Percentiles rank a stretch among this genome's conserved stretches.
Conservation (phyloP, 306 rosid genomes). For the Vigna angularis region DNA sequence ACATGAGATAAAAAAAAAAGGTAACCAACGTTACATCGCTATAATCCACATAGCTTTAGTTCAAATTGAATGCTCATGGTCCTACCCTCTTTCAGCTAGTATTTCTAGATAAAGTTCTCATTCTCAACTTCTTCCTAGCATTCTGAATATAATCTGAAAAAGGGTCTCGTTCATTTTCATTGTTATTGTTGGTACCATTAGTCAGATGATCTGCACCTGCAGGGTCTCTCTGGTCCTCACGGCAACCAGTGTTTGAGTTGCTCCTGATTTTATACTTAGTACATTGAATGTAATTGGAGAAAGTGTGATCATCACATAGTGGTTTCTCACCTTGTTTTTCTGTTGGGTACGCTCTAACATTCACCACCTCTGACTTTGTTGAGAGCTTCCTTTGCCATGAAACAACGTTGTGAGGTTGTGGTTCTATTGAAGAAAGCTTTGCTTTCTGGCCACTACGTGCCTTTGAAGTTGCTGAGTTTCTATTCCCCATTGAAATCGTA, state of each 20-base stretch:
- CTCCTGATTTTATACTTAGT: slow-evolving; percentile 40
- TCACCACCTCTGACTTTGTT: background rate
- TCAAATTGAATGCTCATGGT: background rate
- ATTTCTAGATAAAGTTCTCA: slow-evolving; percentile 48
- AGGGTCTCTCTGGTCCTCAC: background rate
- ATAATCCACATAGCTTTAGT: background rate
- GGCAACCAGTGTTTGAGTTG: slow-evolving; percentile 23
- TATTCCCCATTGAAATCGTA: background rate
- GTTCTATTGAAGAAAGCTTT: background rate
- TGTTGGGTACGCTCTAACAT: background rate
- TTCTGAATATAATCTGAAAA: slow-evolving; percentile 54
- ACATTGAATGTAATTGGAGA: background rate
- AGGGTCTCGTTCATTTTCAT: slow-evolving; percentile 41
- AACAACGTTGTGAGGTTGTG: background rate
- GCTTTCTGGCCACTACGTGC: background rate
- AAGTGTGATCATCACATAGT: slow-evolving; percentile 16
- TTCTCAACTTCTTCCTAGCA: slow-evolving; percentile 48
- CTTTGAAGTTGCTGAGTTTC: slow-evolving; percentile 13
- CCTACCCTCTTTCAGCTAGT: slow-evolving; percentile 34
- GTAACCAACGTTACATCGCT: background rate
- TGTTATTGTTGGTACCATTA: slow-evolving; percentile 23
- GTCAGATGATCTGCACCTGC: background rate
- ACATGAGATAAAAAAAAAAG: background rate
- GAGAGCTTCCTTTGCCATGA: slow-evolving; percentile 17
- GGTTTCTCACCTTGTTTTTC: slow-evolving; percentile 8